Evolutionary conservation across 83 land plant genomes (phyloP).

Genomic region (Picea abies): DNA sequence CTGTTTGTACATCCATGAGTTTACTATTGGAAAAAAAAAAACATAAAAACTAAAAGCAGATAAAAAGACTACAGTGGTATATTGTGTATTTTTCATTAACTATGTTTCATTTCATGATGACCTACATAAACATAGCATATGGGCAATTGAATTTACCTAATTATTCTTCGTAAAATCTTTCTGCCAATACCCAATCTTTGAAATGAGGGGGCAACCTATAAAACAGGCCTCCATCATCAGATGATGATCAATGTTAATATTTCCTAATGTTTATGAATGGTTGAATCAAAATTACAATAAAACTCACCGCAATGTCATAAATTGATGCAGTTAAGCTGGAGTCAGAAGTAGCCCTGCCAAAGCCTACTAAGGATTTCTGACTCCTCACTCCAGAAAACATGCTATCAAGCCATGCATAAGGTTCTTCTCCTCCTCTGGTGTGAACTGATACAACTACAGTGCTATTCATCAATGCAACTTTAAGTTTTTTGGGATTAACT

Average conservation of each 20-base stretch:
- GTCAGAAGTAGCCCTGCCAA: constrained; percentile 75
- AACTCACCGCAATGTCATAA: constrained; percentile 63
- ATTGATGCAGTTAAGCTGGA: constrained; percentile 66
- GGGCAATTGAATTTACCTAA: constrained; percentile 38
- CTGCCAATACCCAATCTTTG: constrained; percentile 61
- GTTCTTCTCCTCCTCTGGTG: not conserved
- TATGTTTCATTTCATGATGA: too few relatives aligned
- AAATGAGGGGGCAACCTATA: constrained; percentile 61
- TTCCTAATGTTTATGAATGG: not conserved
- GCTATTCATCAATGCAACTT: constrained; percentile 52
- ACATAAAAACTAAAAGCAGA: not conserved
- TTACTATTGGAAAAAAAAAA: not conserved
- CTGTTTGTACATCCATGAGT: not conserved
- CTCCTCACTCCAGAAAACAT: constrained; percentile 23
- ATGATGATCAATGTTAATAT: not conserved
- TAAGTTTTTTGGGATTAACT: constrained; percentile 38
- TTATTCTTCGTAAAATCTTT: constrained; percentile 47
- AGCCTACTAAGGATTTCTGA: constrained; percentile 49
- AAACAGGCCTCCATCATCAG: not conserved
- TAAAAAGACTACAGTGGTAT: not conserved
- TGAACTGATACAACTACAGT: constrained; percentile 48
- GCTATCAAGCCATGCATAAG: constrained; percentile 12
- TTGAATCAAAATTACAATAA: too few relatives aligned
- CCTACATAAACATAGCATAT: not conserved
- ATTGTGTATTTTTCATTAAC: too few relatives aligned